Evolutionary conservation across 169 alveolate species (phyloP).

Genomic region (Plasmodium fragile): DNA sequence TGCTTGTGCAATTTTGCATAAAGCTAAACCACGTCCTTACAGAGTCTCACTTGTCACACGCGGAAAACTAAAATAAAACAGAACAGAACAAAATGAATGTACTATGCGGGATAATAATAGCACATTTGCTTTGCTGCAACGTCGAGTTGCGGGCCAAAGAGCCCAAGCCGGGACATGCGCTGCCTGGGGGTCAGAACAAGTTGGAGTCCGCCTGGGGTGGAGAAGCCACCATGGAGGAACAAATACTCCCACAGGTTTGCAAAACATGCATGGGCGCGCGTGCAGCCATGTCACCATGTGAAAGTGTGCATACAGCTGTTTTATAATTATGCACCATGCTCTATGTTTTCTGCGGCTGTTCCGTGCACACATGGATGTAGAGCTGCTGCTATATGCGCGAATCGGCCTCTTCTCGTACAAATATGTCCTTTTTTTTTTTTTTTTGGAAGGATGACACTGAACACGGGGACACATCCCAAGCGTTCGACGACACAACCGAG

Average conservation of each 20-base stretch:
- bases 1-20: background rate
- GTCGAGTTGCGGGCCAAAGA: slow-evolving; percentile 11
- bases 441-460: background rate
- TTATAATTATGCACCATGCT: background rate
- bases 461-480: background rate
- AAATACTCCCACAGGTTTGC: slow-evolving; percentile 13
- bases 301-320: background rate
- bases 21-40: background rate
- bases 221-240: background rate
- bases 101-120: slow-evolving; percentile 14
- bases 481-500: background rate
- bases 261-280: background rate
- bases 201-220: slow-evolving; percentile 12
- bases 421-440: background rate
- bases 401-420: background rate
- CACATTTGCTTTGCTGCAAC: slow-evolving; percentile 31
- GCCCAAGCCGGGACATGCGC: background rate
- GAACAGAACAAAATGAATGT: slow-evolving; percentile 41
- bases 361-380: background rate
- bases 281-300: background rate
- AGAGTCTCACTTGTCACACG: background rate
- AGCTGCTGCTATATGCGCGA: background rate
- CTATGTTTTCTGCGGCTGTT: background rate
- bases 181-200: background rate
- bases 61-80: background rate